Evolutionary conservation across 2,329 filamentous ascomycete species (phyloP).

Genomic region (Volutella citrinella): DNA sequence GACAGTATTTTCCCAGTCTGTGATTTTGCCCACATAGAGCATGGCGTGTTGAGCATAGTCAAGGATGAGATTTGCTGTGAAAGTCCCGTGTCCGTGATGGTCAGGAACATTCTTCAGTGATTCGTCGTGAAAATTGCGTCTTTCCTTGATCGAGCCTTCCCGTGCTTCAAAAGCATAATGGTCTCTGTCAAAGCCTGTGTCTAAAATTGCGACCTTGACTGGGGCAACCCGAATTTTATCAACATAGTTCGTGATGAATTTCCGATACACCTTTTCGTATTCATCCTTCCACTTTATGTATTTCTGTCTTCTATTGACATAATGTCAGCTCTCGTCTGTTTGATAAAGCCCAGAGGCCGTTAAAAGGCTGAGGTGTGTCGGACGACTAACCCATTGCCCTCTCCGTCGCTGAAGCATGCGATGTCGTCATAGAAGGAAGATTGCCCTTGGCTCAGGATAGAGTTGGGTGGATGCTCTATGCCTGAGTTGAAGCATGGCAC

Average conservation of each 20-base stretch:
- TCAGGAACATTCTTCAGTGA: background rate
- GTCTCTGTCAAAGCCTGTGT: slow-evolving; percentile 6
- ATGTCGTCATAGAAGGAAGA: slow-evolving; percentile 8
- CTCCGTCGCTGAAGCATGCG: too few relatives aligned
- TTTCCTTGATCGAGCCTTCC: too few relatives aligned
- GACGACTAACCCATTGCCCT: too few relatives aligned
- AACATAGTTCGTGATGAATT: background rate
- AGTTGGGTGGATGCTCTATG: too few relatives aligned
- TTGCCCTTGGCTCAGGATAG: too few relatives aligned
- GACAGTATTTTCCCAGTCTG: background rate
- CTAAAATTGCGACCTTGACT: slow-evolving; percentile 1
- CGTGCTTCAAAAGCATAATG: slow-evolving; percentile 3
- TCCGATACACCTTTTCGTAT: background rate
- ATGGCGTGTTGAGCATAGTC: slow-evolving; percentile 3
- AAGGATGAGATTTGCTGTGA: slow-evolving; percentile 1
- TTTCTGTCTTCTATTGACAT: background rate
- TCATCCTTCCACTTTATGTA: background rate
- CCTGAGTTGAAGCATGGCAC: too few relatives aligned
- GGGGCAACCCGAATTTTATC: too few relatives aligned
- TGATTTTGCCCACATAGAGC: slow-evolving; percentile 2
- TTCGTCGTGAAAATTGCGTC: too few relatives aligned
- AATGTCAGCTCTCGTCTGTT: too few relatives aligned
- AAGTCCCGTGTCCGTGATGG: slow-evolving; percentile 2
- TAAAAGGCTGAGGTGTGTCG: too few relatives aligned
- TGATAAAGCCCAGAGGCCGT: too few relatives aligned